Base-by-base conservation (phyloP, 164 flowering plant genomes). In the Chloranthus sessilifolius region DNA sequence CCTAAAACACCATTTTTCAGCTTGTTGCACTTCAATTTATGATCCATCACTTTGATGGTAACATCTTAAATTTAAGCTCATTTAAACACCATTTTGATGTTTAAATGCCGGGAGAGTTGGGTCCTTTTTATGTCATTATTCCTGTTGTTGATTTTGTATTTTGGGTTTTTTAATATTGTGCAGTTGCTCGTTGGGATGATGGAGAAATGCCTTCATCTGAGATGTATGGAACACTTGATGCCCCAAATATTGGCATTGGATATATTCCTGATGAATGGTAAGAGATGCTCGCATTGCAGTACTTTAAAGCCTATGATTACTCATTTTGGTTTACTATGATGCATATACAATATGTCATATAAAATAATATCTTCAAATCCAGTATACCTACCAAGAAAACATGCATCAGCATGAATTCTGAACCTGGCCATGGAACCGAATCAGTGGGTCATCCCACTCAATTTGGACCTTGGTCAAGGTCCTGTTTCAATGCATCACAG, bases 221-320 rank as follows among this genome's bases (percentile, higher is more conserved):
- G 12, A 38, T 31, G 42, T 14, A 23, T 26, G 66, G 59, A 54
- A 40, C 58, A 1, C 30, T 49, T 24, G 26, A 31, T 19, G 27
- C 7, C 15, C 70, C 50, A 40, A 60, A 45, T 27, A 14, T 60
- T 43, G 64, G 56, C 67, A 84, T 84, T 66, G 99, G 97, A 44
- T 78, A 94, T 63, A 61, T 86, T 10, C 62, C 60, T 2, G 96
- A 94, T 74, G 95, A 82, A 49, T 89, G 97, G 99, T 94, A 46
- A 73, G 89, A 31, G 7, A 11, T 20, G 22, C 6, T 16, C 19
- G 22, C 19, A 33, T 33, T 14, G 26, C 4, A 12, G 33, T 8
- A 47, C 22, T 11, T 42, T 8, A n/a, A n/a, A 19, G 46, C 19
- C 19, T 42, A 19, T 16, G 19, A 42, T 19, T 1, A 10, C 26